These are phyloP conservation scores for Torrubiella hemipterigena DNA, from an alignment of 2,329 filamentous ascomycete genomes.

Conservation along the genomic window DNA sequence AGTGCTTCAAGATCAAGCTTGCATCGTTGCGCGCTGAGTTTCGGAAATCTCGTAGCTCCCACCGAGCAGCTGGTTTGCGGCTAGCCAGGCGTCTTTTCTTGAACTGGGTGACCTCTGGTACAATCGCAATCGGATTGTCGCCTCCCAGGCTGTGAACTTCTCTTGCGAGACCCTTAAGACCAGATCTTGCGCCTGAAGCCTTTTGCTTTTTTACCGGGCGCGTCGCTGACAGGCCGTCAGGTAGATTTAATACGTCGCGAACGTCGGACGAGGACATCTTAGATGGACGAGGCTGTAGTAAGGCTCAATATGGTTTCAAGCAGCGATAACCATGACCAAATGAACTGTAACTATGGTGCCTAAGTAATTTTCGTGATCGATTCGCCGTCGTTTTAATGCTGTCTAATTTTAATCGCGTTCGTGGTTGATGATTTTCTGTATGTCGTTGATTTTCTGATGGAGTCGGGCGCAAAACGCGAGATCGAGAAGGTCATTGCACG, in stretches of 20 bases:
- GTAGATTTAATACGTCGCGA: constrained; percentile 78
- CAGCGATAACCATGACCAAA: too few species aligned
- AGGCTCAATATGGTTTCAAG: too few species aligned
- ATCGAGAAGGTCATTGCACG: constrained; percentile 13
- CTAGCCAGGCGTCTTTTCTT: constrained; percentile 45
- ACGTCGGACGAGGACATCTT: constrained; percentile 68
- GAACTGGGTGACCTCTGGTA: constrained; percentile 46
- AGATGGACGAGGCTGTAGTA: constrained; percentile 10
- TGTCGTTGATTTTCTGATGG: constrained; percentile 2
- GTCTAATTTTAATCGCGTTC: neutral
- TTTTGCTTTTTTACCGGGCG: constrained; percentile 67
- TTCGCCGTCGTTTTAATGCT: too few species aligned
- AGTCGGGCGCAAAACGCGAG: constrained; percentile 3
- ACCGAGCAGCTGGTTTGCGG: constrained; percentile 44
- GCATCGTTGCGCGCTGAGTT: constrained; percentile 67
- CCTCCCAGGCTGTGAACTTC: constrained; percentile 55
- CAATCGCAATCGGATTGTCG: constrained; percentile 55
- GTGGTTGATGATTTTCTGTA: constrained; percentile 2
- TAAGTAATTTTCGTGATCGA: too few species aligned
- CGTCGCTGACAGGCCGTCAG: constrained; percentile 37
- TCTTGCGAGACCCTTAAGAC: constrained; percentile 51
- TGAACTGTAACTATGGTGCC: too few species aligned
- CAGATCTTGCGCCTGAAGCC: constrained; percentile 44
- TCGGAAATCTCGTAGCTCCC: constrained; percentile 59
- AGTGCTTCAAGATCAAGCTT: constrained; percentile 61